phyloP scores from a whole-genome alignment of 192 early-diverging fungal species.

The Coemansia reversa region DNA sequence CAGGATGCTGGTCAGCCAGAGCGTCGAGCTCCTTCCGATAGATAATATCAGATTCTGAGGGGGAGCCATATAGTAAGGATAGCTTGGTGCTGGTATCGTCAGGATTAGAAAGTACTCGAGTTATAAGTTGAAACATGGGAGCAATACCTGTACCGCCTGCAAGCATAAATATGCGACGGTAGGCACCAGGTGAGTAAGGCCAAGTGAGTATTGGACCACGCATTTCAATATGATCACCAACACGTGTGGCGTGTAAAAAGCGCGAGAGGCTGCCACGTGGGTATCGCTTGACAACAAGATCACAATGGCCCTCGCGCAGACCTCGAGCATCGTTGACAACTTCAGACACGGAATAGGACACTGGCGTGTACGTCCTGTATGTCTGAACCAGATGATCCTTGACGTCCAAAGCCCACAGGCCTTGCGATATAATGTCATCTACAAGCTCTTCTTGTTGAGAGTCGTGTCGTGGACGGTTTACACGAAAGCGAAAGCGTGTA shows the following conservation, averaged over 20 bases:
- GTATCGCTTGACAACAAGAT: conserved; percentile 69
- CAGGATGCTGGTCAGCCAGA: conserved; percentile 39
- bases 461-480: conserved; percentile 53
- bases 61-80: conserved; percentile 34
- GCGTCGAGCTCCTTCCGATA: conserved; percentile 58
- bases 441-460: conserved; percentile 24
- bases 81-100: conserved; percentile 40
- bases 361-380: conserved; percentile 68
- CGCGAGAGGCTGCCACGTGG: conserved; percentile 64
- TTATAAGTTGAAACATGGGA: conserved; percentile 66
- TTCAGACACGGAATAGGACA: conserved; percentile 49
- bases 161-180: conserved; percentile 45
- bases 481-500: conserved; percentile 57
- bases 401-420: conserved; percentile 62
- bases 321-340: conserved; percentile 27
- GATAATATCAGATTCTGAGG: conserved; percentile 55
- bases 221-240: conserved; percentile 62
- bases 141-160: conserved; percentile 82
- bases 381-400: conserved; percentile 73
- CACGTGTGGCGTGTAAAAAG: conserved; percentile 55
- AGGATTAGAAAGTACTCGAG: conserved; percentile 48
- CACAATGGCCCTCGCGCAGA: conserved; percentile 47
- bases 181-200: conserved; percentile 26
- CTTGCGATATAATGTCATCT: conserved; percentile 24
- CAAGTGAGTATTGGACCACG: conserved; percentile 63